phyloP scores from a whole-genome alignment of 805 yeast species.

The Myxozyma vanderwaltii region DNA sequence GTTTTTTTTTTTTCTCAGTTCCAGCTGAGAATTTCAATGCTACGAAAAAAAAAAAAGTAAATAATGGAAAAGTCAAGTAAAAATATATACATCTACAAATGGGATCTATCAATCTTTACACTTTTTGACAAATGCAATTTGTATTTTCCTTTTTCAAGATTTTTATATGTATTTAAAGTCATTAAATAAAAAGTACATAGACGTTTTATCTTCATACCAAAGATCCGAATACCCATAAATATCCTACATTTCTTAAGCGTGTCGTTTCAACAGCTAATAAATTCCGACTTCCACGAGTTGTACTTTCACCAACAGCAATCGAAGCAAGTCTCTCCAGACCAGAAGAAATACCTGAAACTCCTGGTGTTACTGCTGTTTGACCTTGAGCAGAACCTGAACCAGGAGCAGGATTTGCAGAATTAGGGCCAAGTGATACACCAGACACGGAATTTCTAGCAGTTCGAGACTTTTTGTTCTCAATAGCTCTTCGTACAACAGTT shows the following conservation, averaged over 20 bases:
- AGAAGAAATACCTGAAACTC: constrained; percentile 3
- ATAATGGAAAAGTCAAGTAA: too few relatives aligned
- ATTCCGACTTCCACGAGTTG: constrained; percentile 1
- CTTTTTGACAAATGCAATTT: too few relatives aligned
- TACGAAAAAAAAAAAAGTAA: too few relatives aligned
- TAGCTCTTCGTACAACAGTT: neutral
- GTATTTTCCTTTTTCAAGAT: too few relatives aligned
- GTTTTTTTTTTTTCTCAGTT: too few relatives aligned
- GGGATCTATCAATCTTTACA: too few relatives aligned
- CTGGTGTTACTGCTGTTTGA: neutral
- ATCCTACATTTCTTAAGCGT: constrained; percentile 18
- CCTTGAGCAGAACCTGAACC: neutral
- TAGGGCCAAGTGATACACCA: neutral
- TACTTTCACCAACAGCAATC: constrained; percentile 29
- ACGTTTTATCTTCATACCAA: neutral
- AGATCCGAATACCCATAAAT: constrained; percentile 15
- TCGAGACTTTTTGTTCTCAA: constrained; percentile 4
- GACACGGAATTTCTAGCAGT: constrained; percentile 11
- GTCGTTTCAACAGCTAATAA: constrained; percentile 12
- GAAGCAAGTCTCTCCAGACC: constrained; percentile 32
- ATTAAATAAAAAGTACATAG: neutral
- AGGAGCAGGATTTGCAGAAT: neutral
- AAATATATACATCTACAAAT: too few relatives aligned
- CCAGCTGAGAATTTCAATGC: too few relatives aligned
- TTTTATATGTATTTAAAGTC: too few relatives aligned